Percentiles rank a stretch among this genome's conserved stretches.
Conservation (phyloP, 495 filamentous ascomycete species). For the Clohesyomyces aquaticus region DNA sequence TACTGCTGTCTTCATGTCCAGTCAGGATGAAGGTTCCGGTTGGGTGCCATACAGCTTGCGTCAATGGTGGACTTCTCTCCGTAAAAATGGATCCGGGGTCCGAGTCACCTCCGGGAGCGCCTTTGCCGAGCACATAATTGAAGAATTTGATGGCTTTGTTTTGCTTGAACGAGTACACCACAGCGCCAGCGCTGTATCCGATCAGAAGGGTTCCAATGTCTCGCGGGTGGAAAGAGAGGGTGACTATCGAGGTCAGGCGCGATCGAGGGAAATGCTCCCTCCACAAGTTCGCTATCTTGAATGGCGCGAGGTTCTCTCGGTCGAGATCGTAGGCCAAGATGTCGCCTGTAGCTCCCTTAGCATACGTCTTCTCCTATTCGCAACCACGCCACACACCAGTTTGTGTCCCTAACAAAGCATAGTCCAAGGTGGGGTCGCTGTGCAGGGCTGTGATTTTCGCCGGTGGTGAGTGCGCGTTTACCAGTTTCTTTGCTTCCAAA, state of each 20-base stretch:
- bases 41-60: slow-evolving; percentile 88
- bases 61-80: slow-evolving; percentile 69
- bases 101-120: slow-evolving; percentile 84
- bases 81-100: slow-evolving; percentile 56
- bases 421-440: slow-evolving; percentile 88
- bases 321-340: slow-evolving; percentile 90
- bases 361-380: background rate
- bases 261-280: slow-evolving; percentile 62
- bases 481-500: slow-evolving; percentile 61
- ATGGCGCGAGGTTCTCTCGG: slow-evolving; percentile 71
- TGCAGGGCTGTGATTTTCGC: slow-evolving; percentile 70
- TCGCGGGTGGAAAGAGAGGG: slow-evolving; percentile 81
- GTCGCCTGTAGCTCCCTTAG: slow-evolving; percentile 57
- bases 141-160: slow-evolving; percentile 76
- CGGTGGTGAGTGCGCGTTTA: slow-evolving; percentile 70
- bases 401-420: slow-evolving; percentile 64
- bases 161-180: slow-evolving; percentile 91
- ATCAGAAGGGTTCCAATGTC: slow-evolving; percentile 92
- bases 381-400: slow-evolving; percentile 32
- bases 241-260: slow-evolving; percentile 64
- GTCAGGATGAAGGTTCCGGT: slow-evolving; percentile 89
- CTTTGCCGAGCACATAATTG: slow-evolving; percentile 76
- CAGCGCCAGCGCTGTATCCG: slow-evolving; percentile 83
- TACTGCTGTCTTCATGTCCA: slow-evolving; percentile 82
- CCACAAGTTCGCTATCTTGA: slow-evolving; percentile 86